A percentile compares a stretch with the other conserved stretches of the same genome.
Evolutionary conservation across 2,329 filamentous ascomycete species (phyloP).

Genomic region (Colletotrichum spaethianum): DNA sequence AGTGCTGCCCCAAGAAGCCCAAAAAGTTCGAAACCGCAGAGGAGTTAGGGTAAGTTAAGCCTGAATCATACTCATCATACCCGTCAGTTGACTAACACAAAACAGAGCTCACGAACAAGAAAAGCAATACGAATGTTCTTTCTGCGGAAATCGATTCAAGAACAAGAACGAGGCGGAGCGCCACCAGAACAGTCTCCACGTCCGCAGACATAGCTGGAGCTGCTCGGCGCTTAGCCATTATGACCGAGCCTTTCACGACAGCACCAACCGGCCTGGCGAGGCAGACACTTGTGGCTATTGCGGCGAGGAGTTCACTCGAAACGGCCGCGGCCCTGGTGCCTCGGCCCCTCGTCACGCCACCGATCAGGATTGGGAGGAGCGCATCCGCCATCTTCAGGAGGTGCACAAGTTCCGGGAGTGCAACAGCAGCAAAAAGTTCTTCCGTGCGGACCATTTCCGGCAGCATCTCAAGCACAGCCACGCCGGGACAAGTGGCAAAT

Average conservation of each 20-base stretch:
- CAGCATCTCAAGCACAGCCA: constrained; percentile 99
- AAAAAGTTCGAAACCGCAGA: constrained; percentile 92
- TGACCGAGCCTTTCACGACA: constrained; percentile 89
- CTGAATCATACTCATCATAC: neutral
- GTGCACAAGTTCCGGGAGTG: constrained; percentile 98
- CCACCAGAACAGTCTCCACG: constrained; percentile 94
- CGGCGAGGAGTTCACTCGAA: constrained; percentile 85
- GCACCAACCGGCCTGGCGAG: constrained; percentile 74
- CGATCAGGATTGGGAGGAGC: constrained; percentile 88
- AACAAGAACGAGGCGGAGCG: constrained; percentile 99
- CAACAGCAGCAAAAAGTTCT: constrained; percentile 99
- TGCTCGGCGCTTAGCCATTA: constrained; percentile 87
- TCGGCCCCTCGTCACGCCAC: constrained; percentile 67
- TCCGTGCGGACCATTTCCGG: constrained; percentile 95
- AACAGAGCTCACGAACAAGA: constrained; percentile 88
- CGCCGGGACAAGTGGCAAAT: constrained; percentile 95
- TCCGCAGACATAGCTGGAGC: constrained; percentile 95
- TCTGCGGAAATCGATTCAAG: constrained; percentile 96
- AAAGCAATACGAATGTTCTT: constrained; percentile 95
- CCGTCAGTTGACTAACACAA: constrained; percentile 42
- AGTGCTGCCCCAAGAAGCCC: constrained; percentile 97
- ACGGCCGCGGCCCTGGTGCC: constrained; percentile 58
- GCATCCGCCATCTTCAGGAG: constrained; percentile 88
- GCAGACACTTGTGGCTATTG: constrained; percentile 94
- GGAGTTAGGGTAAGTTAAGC: constrained; percentile 80